phyloP scores from a whole-genome alignment of 1,284 basidiomycete species.

The Cryptococcus maquisensis region DNA sequence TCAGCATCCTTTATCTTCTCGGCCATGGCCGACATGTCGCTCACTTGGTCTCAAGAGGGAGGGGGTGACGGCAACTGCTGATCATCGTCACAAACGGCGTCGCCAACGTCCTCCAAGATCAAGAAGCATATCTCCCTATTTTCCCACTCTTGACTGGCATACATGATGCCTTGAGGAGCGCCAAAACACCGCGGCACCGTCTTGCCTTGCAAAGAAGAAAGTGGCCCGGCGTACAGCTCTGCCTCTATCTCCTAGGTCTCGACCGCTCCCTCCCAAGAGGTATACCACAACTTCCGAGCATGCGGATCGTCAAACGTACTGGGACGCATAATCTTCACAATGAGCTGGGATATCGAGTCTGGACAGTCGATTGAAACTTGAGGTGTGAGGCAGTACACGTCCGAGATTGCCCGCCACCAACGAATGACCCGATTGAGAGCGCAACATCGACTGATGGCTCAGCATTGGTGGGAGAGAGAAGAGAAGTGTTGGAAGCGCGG shows the following conservation, averaged over 20 bases:
- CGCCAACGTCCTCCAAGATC: neutral
- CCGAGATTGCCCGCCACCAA: neutral
- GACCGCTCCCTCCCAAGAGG: neutral
- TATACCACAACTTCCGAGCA: neutral
- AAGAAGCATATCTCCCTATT: neutral
- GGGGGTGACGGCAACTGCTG: neutral
- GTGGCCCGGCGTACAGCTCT: neutral
- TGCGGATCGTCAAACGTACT: neutral
- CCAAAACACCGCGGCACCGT: neutral
- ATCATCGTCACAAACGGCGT: neutral
- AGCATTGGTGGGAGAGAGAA: neutral
- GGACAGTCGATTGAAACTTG: neutral
- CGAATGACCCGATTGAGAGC: neutral
- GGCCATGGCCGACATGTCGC: too few species aligned
- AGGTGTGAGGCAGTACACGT: neutral
- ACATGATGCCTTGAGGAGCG: neutral
- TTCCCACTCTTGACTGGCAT: neutral
- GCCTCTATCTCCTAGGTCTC: neutral
- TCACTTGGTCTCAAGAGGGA: neutral
- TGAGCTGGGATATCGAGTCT: neutral
- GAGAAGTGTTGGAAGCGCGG: too few species aligned
- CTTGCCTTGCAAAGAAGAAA: neutral
- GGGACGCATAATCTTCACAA: neutral
- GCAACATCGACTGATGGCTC: neutral
- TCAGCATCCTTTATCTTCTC: too few species aligned